Evolutionary conservation across 768 basidiomycete genomes (phyloP).

Genomic region (Pholiota microspora): DNA sequence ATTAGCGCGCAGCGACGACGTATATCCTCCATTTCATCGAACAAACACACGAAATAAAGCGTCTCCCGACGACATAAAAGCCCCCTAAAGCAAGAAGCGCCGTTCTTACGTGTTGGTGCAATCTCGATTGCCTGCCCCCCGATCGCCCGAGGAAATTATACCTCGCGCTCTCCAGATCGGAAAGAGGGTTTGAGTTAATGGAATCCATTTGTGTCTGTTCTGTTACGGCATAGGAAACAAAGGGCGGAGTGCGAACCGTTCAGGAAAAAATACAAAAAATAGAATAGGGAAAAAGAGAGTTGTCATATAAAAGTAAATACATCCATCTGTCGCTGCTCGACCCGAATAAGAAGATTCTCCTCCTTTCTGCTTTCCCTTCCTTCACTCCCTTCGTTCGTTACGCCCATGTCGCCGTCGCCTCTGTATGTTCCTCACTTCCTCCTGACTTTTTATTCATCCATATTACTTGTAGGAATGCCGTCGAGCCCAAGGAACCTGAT

Average conservation of each 20-base stretch:
- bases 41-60: not conserved
- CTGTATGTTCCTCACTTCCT: too few species aligned
- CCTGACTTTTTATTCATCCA: too few species aligned
- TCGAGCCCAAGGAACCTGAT: constrained; percentile 30
- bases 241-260: not conserved
- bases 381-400: not conserved
- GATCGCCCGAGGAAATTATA: not conserved
- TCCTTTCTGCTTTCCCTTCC: not conserved
- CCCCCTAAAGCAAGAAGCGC: not conserved
- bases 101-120: not conserved
- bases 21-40: too few species aligned
- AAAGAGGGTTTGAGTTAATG: not conserved
- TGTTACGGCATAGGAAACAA: not conserved
- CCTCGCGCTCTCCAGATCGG: not conserved
- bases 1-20: too few species aligned
- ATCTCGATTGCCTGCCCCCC: too few species aligned
- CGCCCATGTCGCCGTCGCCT: too few species aligned
- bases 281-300: not conserved
- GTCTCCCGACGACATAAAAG: not conserved
- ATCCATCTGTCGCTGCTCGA: not conserved
- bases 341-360: not conserved
- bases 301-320: not conserved
- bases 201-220: not conserved
- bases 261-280: not conserved
- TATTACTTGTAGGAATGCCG: not conserved